These are phyloP conservation scores for Fusarium sp. DNA, from an alignment of 2,329 filamentous ascomycete species.

Conservation along the genomic window DNA sequence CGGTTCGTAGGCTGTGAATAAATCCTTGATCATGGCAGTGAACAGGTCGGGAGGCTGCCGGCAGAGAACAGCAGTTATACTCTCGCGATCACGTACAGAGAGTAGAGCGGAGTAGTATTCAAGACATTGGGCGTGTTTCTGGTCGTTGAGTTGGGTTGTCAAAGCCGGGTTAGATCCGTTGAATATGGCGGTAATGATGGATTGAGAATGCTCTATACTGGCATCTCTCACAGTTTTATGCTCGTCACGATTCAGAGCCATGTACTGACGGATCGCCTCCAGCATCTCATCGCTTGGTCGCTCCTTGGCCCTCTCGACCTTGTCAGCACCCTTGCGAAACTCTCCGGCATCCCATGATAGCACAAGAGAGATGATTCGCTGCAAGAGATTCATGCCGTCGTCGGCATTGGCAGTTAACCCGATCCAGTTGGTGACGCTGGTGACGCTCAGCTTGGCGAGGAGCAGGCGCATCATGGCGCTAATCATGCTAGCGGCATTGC, in stretches of 20 bases:
- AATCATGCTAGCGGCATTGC: constrained; percentile 85
- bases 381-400: constrained; percentile 83
- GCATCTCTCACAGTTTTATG: constrained; percentile 67
- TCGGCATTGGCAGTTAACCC: constrained; percentile 75
- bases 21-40: constrained; percentile 72
- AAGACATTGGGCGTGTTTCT: constrained; percentile 70
- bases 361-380: constrained; percentile 78
- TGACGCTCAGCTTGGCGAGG: constrained; percentile 80
- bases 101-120: constrained; percentile 77
- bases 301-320: constrained; percentile 69
- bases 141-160: constrained; percentile 59
- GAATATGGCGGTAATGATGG: constrained; percentile 74
- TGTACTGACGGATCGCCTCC: constrained; percentile 66
- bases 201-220: constrained; percentile 62
- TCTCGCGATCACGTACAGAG: constrained; percentile 76
- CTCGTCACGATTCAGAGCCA: constrained; percentile 60
- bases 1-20: constrained; percentile 74
- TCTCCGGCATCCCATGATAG: constrained; percentile 77
- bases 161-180: constrained; percentile 59
- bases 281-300: constrained; percentile 67
- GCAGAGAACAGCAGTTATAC: constrained; percentile 73
- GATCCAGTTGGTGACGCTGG: constrained; percentile 80
- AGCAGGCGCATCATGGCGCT: constrained; percentile 76
- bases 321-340: constrained; percentile 70
- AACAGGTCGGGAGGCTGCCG: constrained; percentile 74